Base-by-base conservation (phyloP, 1,284 basidiomycete genomes). In the Chiua sp. region DNA sequence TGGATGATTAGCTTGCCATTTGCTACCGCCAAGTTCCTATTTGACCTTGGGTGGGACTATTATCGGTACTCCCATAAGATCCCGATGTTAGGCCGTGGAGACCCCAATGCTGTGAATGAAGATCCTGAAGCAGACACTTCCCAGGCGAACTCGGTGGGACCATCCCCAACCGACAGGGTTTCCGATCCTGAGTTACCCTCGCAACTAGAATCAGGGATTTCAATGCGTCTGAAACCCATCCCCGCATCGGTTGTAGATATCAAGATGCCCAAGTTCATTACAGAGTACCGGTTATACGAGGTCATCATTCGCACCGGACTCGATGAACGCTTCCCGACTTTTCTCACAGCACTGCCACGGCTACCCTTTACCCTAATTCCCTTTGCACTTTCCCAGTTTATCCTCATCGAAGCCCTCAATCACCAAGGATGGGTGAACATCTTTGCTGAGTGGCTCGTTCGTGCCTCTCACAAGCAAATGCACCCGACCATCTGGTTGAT, bases 341-440 rank as follows among this genome's bases (percentile, higher is more conserved):
- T 93, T 44, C 80, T 84, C 67, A 85, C 82, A 20, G 88, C 92
- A 1, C 74, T 90, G 3, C 84, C 87, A 1, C 84, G 91, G 15
- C 80, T 96, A 0, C 94, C 94, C 0, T 84, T 94, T 61, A 83
- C 87, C 13, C 85, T 98, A 10, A 79, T 98, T 13, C 95, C 95
- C 0, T 98, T 98, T 70, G 93, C 96, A 0, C 94, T 98, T 73
- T 90, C 91, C 7, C 95, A 98, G 79, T 98, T 98, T 78, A 94
- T 98, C 68, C 86, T 98, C 51, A 94, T 98, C 56, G 91, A 97
- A 71, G 92, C 85, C 0, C 82, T 98, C 11, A 83, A 87, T 7
- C 83, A 89, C 60, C 88, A 91, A 56, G 95, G 95, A n/a, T 98
- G 97, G 94, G 94, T 98, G 30, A 81, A 87, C 30, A 83, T 98